Conservation (phyloP, 2,329 filamentous ascomycete species). For the Trichoderma sp. region DNA sequence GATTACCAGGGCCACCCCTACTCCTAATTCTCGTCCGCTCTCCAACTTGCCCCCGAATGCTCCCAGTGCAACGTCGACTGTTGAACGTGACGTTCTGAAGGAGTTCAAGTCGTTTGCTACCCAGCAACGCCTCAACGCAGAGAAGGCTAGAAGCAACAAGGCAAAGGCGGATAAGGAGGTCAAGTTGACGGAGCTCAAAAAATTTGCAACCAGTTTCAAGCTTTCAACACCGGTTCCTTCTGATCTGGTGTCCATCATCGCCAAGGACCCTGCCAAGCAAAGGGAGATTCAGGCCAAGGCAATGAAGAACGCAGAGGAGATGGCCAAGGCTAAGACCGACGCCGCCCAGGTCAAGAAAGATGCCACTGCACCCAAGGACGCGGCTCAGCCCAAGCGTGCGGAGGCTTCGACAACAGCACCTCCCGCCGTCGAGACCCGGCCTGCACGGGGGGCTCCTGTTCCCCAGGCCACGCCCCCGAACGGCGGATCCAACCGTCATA, state of each 20-base stretch:
- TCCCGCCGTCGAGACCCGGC: slow-evolving; percentile 29
- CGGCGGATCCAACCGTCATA: slow-evolving; percentile 43
- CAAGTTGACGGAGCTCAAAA: slow-evolving; percentile 91
- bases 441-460: slow-evolving; percentile 36
- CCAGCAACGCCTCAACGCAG: slow-evolving; percentile 53
- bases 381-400: slow-evolving; percentile 40
- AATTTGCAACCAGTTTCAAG: slow-evolving; percentile 93
- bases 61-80: slow-evolving; percentile 58
- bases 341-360: slow-evolving; percentile 41
- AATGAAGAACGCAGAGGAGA: slow-evolving; percentile 68
- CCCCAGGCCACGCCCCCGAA: slow-evolving; percentile 32
- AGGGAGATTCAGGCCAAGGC: slow-evolving; percentile 89
- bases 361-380: slow-evolving; percentile 43
- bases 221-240: slow-evolving; percentile 86
- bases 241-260: slow-evolving; percentile 90
- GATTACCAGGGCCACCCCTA: slow-evolving; percentile 11
- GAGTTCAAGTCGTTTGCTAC: slow-evolving; percentile 65
- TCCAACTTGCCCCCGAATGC: slow-evolving; percentile 20
- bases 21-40: slow-evolving; percentile 2
- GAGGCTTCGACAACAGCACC: slow-evolving; percentile 23
- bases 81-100: slow-evolving; percentile 60
- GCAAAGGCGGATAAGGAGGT: slow-evolving; percentile 78
- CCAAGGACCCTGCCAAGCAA: slow-evolving; percentile 94
- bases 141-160: slow-evolving; percentile 57
- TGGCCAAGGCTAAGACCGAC: slow-evolving; percentile 54